Base-by-base conservation (phyloP, 2,329 filamentous ascomycete species). In the Mycosphaerella arachidis region DNA sequence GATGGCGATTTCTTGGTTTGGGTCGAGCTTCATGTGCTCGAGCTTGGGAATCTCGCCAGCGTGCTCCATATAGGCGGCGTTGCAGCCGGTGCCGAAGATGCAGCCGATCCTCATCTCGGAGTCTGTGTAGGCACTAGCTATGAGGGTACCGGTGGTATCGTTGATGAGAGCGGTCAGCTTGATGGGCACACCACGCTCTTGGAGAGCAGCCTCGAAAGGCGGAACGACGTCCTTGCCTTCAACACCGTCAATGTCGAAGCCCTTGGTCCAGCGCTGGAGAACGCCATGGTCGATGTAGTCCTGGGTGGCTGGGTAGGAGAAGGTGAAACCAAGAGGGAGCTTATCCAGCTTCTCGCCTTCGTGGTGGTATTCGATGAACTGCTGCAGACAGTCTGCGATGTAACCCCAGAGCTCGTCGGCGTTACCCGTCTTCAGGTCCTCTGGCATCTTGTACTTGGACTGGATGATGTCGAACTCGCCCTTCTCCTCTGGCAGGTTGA, bases 11-110 rank as follows among this genome's bases (percentile, higher is more conserved):
- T 94, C 88, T 58, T 73, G 70, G 29, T 71, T 65, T 0, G 91
- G 81, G 53, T 92, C 89, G 40, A 97, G 84, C 71, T 95, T 94
- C 82, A 96, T 84, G 78, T 97, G 86, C 10, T 89, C 91, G 57
- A 99, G 85, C 82, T 99, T 99, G 66, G 92, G 93, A 66, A 99
- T 91, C 12, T 88, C 90, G 66, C 91, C 92, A 65, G 86, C 90
- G 71, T 95, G 79, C 77, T 99, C 94, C 89, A 99, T 96, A 80
- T 99, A 99, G 43, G 94, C 94, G 45, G 93, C 94, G 72, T 99
- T 99, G 79, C 94, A 97, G 61, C 94, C 94, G 12, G 94, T 99
- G 69, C 94, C 94, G 71, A 99, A 99, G 73, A 99, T 99, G 77
- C 93, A 97, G 58, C 94, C 94, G 70, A 97, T 94, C 78, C 87